A percentile compares a stretch with the other conserved stretches of the same genome.
phyloP scores from a whole-genome alignment of 495 filamentous ascomycete species.

The Penicillium parvum region DNA sequence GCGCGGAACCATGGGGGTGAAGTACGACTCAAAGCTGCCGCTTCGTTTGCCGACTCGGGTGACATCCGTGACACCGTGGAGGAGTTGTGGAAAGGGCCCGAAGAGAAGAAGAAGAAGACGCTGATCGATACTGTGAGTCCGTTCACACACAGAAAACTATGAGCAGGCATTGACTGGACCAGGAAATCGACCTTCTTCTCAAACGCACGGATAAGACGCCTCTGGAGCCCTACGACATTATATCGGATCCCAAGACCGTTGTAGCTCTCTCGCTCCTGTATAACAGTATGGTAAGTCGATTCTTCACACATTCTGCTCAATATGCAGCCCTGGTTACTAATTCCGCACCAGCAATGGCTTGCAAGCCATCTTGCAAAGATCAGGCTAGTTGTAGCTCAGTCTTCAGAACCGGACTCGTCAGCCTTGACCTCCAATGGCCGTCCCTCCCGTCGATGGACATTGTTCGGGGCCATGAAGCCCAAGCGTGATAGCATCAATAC shows the following conservation, averaged over 20 bases:
- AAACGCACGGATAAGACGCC: slow-evolving; percentile 56
- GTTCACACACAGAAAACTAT: not conserved
- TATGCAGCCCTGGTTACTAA: not conserved
- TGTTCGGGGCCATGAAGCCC: slow-evolving; percentile 58
- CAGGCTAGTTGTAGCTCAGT: slow-evolving; percentile 59
- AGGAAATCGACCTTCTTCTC: slow-evolving; percentile 67
- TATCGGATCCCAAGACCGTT: slow-evolving; percentile 83
- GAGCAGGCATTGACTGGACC: slow-evolving; percentile 3
- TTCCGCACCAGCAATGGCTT: slow-evolving; percentile 68
- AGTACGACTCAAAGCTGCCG: slow-evolving; percentile 63
- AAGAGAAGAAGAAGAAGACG: slow-evolving; percentile 30
- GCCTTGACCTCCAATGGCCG: slow-evolving; percentile 35
- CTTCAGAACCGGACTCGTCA: slow-evolving; percentile 39
- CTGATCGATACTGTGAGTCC: slow-evolving; percentile 39
- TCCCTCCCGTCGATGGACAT: slow-evolving; percentile 70
- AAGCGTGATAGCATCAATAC: slow-evolving; percentile 45
- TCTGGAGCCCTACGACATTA: slow-evolving; percentile 72
- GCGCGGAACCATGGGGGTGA: slow-evolving; percentile 33
- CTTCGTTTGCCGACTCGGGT: slow-evolving; percentile 62
- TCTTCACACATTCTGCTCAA: slow-evolving; percentile 12
- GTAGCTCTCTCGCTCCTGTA: slow-evolving; percentile 80
- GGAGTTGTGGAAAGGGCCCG: slow-evolving; percentile 52
- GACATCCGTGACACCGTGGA: slow-evolving; percentile 63
- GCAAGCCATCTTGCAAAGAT: slow-evolving; percentile 71
- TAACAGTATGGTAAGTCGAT: slow-evolving; percentile 70